Evolutionary conservation across 805 yeast genomes (phyloP).

Genomic region (Grigorovia yakushimaensis): DNA sequence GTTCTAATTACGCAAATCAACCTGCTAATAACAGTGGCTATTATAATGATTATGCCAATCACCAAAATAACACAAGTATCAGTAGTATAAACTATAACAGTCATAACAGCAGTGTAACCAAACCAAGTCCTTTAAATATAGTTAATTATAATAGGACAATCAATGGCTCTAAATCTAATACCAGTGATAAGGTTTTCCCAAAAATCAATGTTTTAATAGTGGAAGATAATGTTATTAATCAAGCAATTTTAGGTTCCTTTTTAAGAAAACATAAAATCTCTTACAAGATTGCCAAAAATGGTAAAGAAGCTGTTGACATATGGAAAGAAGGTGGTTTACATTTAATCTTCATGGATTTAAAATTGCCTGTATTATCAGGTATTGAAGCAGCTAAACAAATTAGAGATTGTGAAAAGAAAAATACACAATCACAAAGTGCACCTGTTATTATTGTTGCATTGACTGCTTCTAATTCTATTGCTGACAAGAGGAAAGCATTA

Average conservation of each 20-base stretch:
- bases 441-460: conserved; percentile 98
- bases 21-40: too few relatives aligned
- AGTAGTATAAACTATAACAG: not conserved
- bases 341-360: conserved; percentile 92
- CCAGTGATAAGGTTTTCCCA: conserved; percentile 60
- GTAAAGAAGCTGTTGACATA: conserved; percentile 87
- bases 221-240: conserved; percentile 93
- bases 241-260: conserved; percentile 82
- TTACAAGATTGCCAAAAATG: conserved; percentile 82
- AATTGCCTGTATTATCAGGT: conserved; percentile 92
- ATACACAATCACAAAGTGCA: conserved; percentile 39
- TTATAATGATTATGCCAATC: too few relatives aligned
- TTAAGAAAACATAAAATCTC: conserved; percentile 76
- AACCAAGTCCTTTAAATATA: not conserved
- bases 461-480: conserved; percentile 81
- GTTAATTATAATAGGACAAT: conserved; percentile 1
- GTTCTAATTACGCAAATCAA: not conserved
- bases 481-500: conserved; percentile 81
- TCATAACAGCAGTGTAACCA: not conserved
- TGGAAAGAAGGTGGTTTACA: conserved; percentile 96
- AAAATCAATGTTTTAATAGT: conserved; percentile 86
- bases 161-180: conserved; percentile 3
- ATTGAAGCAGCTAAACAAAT: conserved; percentile 91
- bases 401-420: conserved; percentile 68
- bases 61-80: not conserved